Conservation (phyloP, 2,329 filamentous ascomycete species). For the Scedosporium dehoogii region DNA sequence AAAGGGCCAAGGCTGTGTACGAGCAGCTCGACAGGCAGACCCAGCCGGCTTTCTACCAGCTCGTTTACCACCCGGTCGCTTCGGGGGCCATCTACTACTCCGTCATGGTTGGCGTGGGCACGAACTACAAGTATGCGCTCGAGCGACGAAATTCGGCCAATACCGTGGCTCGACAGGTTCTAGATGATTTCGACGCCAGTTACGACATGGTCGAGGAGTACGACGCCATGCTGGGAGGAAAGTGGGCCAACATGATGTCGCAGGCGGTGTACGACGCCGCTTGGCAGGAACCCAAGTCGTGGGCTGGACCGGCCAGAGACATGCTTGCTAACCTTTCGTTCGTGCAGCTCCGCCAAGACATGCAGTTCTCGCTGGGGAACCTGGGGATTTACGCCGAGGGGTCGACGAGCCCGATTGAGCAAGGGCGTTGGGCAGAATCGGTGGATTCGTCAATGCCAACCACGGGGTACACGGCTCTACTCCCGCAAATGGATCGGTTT, state of each 20-base stretch:
- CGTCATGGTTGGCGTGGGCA: slow-evolving; percentile 9
- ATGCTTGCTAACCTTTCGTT: slow-evolving; percentile 37
- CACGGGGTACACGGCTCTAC: slow-evolving; percentile 25
- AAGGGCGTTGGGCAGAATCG: slow-evolving; percentile 45
- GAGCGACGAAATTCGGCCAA: slow-evolving; percentile 51
- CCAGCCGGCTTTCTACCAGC: slow-evolving; percentile 52
- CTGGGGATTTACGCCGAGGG: slow-evolving; percentile 43
- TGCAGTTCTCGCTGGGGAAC: slow-evolving; percentile 25
- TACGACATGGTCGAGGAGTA: slow-evolving; percentile 38
- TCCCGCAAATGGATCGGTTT: slow-evolving; percentile 31
- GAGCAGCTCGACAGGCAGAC: slow-evolving; percentile 37
- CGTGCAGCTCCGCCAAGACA: slow-evolving; percentile 28
- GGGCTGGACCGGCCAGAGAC: slow-evolving; percentile 31
- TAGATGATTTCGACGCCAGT: slow-evolving; percentile 41
- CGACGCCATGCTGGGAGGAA: slow-evolving; percentile 38
- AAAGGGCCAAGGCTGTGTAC: slow-evolving; percentile 45
- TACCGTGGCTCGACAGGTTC: slow-evolving; percentile 29
- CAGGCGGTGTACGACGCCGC: slow-evolving; percentile 32
- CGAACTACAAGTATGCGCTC: slow-evolving; percentile 42
- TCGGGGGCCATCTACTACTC: slow-evolving; percentile 11
- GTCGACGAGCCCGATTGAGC: slow-evolving; percentile 40
- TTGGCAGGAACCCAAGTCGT: slow-evolving; percentile 6
- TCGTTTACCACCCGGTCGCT: slow-evolving; percentile 42
- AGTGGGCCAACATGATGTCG: slow-evolving; percentile 47
- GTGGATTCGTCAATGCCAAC: slow-evolving; percentile 22